phyloP scores from a whole-genome alignment of 139 green algal genomes.

The Picocystis salinarum region DNA sequence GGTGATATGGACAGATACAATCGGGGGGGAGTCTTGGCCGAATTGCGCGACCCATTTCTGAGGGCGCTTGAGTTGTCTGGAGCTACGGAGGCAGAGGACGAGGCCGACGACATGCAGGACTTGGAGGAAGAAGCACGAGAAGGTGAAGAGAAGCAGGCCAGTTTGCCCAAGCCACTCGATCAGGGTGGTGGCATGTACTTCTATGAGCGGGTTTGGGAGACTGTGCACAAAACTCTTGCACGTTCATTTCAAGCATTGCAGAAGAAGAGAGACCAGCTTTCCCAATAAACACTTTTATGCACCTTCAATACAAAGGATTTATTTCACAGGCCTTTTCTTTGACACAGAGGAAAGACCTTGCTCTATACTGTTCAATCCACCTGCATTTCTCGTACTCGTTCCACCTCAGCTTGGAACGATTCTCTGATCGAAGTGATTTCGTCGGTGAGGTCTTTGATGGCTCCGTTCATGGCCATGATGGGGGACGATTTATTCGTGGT shows the following conservation, averaged over 20 bases:
- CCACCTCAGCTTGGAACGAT: too few relatives aligned
- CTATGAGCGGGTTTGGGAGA: slow-evolving; percentile 3
- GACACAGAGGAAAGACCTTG: too few relatives aligned
- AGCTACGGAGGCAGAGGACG: slow-evolving; percentile 21
- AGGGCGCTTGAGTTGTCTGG: slow-evolving; percentile 14
- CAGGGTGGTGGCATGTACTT: slow-evolving; percentile 9
- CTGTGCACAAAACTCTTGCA: too few relatives aligned
- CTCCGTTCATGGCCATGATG: slow-evolving; percentile 2
- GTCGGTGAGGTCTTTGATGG: not conserved
- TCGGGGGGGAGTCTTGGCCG: slow-evolving; percentile 27
- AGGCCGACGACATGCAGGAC: slow-evolving; percentile 7
- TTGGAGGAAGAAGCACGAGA: not conserved
- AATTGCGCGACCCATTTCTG: slow-evolving; percentile 45
- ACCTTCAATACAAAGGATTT: too few relatives aligned
- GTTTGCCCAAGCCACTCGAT: slow-evolving; percentile 10
- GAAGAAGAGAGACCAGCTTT: too few relatives aligned
- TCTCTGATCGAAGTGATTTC: too few relatives aligned
- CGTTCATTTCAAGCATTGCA: too few relatives aligned
- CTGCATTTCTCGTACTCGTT: too few relatives aligned
- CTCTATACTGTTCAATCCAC: too few relatives aligned
- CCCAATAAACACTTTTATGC: too few relatives aligned
- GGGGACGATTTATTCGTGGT: slow-evolving; percentile 9
- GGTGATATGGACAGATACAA: slow-evolving; percentile 33
- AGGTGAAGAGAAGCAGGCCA: not conserved
- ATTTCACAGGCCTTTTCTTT: too few relatives aligned